Conservation (phyloP, 1,284 basidiomycete species). For the Macrocybe sp. region DNA sequence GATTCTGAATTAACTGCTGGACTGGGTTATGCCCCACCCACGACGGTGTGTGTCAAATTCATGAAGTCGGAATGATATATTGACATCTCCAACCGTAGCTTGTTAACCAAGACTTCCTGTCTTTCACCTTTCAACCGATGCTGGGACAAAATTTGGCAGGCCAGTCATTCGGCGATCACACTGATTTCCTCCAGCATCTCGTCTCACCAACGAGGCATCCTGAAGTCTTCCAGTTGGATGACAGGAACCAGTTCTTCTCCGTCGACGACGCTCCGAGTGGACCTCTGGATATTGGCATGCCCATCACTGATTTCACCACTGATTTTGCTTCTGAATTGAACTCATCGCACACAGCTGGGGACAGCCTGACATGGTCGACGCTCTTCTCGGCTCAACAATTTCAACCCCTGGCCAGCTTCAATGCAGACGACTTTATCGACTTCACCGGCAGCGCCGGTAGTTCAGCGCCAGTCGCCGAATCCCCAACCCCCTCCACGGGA, state of each 20-base stretch:
- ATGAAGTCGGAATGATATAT: too few relatives aligned
- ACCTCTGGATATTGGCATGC: too few relatives aligned
- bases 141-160: not conserved
- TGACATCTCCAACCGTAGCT: not conserved
- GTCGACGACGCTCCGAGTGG: too few relatives aligned
- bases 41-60: too few relatives aligned
- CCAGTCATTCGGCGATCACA: not conserved
- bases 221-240: conserved; percentile 2
- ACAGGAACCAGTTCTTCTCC: not conserved
- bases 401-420: conserved; percentile 9
- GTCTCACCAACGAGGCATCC: conserved; percentile 1
- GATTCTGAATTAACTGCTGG: too few relatives aligned
- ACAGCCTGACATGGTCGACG: conserved; percentile 2
- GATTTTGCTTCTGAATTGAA: too few relatives aligned
- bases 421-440: conserved; percentile 21
- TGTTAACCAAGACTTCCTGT: conserved; percentile 2
- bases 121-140: conserved; percentile 3
- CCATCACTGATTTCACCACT: too few relatives aligned
- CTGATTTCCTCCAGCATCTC: not conserved
- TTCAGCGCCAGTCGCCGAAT: conserved; percentile 5
- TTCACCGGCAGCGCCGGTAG: conserved; percentile 11
- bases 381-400: not conserved
- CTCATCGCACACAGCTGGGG: not conserved
- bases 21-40: too few relatives aligned
- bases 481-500: not conserved